These are phyloP conservation scores for Phaeosphaeria sp. DNA, from an alignment of 2,329 filamentous ascomycete genomes.

Conservation along the genomic window DNA sequence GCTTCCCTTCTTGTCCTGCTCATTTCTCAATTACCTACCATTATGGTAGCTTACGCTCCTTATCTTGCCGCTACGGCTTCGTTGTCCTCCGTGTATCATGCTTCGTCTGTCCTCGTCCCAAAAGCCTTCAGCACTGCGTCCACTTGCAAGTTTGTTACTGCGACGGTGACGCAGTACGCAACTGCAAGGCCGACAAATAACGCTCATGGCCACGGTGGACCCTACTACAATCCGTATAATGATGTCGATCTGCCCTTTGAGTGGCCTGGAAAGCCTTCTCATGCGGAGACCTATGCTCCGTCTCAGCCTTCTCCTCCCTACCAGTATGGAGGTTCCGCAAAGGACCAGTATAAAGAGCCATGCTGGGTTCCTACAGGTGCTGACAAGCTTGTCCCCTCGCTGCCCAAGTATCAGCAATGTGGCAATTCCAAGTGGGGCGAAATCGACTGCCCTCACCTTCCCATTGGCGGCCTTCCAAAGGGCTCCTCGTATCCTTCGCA, in stretches of 20 bases:
- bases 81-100: constrained; percentile 24
- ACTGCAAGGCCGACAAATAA: constrained; percentile 24
- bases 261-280: constrained; percentile 34
- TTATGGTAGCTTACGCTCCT: constrained; percentile 38
- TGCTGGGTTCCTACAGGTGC: constrained; percentile 34
- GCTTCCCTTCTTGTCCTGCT: constrained; percentile 9
- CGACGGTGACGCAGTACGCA: constrained; percentile 22
- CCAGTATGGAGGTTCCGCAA: constrained; percentile 28
- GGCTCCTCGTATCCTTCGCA: constrained; percentile 8
- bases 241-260: constrained; percentile 28
- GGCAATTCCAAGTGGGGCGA: constrained; percentile 39
- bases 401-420: constrained; percentile 32
- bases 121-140: constrained; percentile 12
- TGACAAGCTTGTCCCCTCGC: constrained; percentile 23
- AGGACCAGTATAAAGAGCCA: constrained; percentile 28
- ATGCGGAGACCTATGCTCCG: constrained; percentile 23
- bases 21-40: constrained; percentile 15
- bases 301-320: constrained; percentile 29
- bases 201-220: constrained; percentile 35
- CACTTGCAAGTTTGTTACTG: constrained; percentile 17
- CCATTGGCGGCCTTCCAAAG: constrained; percentile 23
- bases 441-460: constrained; percentile 34
- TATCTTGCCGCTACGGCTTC: constrained; percentile 30
- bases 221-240: constrained; percentile 41
- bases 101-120: constrained; percentile 9